A percentile compares a stretch with the other conserved stretches of the same genome.
Evolutionary conservation across 1,284 basidiomycete species (phyloP).

Genomic region (Ustilago vetiveriae): DNA sequence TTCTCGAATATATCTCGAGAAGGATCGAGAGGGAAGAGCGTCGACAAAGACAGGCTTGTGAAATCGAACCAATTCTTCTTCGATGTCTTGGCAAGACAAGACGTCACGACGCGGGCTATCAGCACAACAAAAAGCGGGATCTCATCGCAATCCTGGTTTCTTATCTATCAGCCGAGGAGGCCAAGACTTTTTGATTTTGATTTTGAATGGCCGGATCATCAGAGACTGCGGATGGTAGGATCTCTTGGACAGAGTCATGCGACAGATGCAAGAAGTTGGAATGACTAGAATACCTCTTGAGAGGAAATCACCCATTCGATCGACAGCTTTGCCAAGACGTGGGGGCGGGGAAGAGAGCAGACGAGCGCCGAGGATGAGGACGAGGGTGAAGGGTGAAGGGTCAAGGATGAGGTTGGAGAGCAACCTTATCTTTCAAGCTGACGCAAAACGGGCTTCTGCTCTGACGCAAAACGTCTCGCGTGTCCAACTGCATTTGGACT

Average conservation of each 20-base stretch:
- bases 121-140: too few species aligned
- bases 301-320: too few species aligned
- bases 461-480: conserved; percentile 14
- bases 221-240: too few species aligned
- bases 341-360: conserved; percentile 4
- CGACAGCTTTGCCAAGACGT: conserved; percentile 3
- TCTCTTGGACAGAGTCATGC: too few species aligned
- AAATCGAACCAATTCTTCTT: neutral
- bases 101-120: neutral
- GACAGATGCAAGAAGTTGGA: too few species aligned
- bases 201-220: too few species aligned
- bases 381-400: too few species aligned
- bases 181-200: conserved; percentile 12
- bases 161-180: conserved; percentile 22
- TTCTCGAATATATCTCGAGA: neutral
- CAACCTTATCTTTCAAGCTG: conserved; percentile 17
- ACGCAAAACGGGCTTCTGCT: too few species aligned
- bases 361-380: too few species aligned
- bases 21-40: neutral
- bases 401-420: too few species aligned
- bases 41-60: neutral
- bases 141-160: too few species aligned
- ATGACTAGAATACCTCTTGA: too few species aligned
- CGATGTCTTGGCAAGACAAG: conserved; percentile 2
- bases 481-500: conserved; percentile 5